These are phyloP conservation scores for Butyriboletus appendiculatus DNA, from an alignment of 1,284 basidiomycete genomes.

Conservation along the genomic window DNA sequence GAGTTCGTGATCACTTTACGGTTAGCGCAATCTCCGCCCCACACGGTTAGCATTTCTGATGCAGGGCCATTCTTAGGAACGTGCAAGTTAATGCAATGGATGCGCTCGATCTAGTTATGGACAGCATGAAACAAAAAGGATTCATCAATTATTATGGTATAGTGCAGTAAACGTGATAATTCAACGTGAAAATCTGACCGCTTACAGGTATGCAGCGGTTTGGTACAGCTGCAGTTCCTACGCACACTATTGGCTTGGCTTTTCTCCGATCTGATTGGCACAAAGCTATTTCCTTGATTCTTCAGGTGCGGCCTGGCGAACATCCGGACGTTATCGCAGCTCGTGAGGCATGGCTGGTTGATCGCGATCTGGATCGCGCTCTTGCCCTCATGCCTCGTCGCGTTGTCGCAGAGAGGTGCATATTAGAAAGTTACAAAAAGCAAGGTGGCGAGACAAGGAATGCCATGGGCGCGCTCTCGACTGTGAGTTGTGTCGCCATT, in stretches of 20 bases:
- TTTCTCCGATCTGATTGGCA: constrained; percentile 91
- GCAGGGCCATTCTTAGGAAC: constrained; percentile 55
- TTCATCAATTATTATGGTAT: constrained; percentile 98
- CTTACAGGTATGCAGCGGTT: constrained; percentile 94
- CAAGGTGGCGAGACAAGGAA: constrained; percentile 77
- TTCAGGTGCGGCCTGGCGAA: constrained; percentile 84
- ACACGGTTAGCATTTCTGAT: constrained; percentile 1
- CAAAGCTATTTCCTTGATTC: constrained; percentile 79
- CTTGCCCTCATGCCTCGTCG: constrained; percentile 83
- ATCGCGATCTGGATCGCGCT: constrained; percentile 76
- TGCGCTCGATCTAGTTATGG: constrained; percentile 75
- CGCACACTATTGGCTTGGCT: constrained; percentile 91
- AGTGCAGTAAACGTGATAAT: constrained; percentile 5
- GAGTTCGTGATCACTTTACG: constrained; percentile 93
- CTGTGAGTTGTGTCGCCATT: constrained; percentile 51
- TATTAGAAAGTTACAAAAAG: constrained; percentile 89
- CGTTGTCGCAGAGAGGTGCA: constrained; percentile 89
- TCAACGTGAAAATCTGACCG: constrained; percentile 14
- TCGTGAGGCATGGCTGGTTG: constrained; percentile 81
- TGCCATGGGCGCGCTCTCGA: constrained; percentile 83
- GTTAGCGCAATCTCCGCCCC: constrained; percentile 43
- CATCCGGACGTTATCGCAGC: constrained; percentile 84
- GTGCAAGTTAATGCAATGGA: constrained; percentile 75
- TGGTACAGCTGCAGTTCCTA: constrained; percentile 94
- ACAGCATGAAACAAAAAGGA: constrained; percentile 80